Percentiles rank a stretch among this genome's conserved stretches.
Conservation (phyloP, 139 green algal genomes). For the Tetraselmis striata region DNA sequence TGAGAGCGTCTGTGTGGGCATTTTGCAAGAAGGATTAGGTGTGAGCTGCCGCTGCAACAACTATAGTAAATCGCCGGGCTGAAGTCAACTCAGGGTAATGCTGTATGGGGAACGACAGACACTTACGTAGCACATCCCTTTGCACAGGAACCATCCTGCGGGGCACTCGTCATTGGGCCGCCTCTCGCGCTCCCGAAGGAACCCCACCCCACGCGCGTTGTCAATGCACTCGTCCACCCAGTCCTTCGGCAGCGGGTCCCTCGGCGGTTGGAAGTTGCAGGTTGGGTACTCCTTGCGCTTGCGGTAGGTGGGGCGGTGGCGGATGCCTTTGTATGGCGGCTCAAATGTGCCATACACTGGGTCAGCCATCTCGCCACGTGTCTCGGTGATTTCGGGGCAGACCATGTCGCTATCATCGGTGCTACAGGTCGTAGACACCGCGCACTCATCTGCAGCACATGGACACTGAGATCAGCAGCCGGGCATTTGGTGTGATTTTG, state of each 20-base stretch:
- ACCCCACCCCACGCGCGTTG: not conserved
- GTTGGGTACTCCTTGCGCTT: not conserved
- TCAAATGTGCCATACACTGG: not conserved
- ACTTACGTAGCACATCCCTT: not conserved
- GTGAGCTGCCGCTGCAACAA: not conserved
- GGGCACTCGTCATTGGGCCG: not conserved
- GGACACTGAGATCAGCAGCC: not conserved
- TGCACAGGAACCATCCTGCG: not conserved
- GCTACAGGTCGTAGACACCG: not conserved
- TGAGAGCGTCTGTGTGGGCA: not conserved
- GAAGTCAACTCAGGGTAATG: not conserved
- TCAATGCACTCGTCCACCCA: not conserved
- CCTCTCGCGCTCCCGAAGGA: not conserved
- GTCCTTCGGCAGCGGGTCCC: not conserved
- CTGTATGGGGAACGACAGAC: not conserved
- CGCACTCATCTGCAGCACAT: not conserved
- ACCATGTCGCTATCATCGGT: not conserved
- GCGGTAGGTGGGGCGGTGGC: not conserved
- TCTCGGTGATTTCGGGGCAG: not conserved
- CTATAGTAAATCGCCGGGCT: not conserved
- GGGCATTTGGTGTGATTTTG: too few relatives aligned
- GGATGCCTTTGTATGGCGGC: not conserved
- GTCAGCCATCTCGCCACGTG: not conserved
- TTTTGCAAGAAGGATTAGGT: not conserved
- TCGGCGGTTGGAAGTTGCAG: not conserved